Evolutionary conservation across 208 protist species (phyloP).

Genomic region (Wallacemonas sp.): DNA sequence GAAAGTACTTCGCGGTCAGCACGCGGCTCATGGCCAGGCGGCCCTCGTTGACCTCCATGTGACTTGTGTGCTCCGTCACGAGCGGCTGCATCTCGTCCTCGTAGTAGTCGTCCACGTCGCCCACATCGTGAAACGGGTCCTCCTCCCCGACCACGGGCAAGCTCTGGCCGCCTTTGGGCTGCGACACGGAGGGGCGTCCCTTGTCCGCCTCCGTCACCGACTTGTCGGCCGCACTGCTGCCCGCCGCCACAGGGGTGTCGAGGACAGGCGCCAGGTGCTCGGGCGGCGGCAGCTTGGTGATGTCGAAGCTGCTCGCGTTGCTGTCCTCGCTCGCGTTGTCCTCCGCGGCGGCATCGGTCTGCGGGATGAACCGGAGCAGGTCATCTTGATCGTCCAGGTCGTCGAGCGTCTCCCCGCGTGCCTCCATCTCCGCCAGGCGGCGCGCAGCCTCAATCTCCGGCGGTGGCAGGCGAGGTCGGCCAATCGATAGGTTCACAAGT

Average conservation of each 20-base stretch:
- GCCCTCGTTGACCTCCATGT: slow-evolving; percentile 29
- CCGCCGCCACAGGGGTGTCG: background rate
- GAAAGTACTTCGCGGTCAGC: slow-evolving; percentile 67
- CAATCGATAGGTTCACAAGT: slow-evolving; percentile 82
- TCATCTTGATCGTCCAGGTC: slow-evolving; percentile 17
- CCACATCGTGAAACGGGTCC: slow-evolving; percentile 32
- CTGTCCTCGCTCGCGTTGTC: background rate
- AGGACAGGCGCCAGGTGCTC: slow-evolving; percentile 1
- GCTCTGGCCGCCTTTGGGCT: background rate
- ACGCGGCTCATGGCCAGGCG: slow-evolving; percentile 73
- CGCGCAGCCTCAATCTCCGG: slow-evolving; percentile 27
- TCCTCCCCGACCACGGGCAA: slow-evolving; percentile 5
- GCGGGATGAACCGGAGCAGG: background rate
- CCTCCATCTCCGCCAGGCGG: background rate
- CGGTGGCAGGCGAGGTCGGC: slow-evolving; percentile 48
- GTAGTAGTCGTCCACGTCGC: slow-evolving; percentile 48
- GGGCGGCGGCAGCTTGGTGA: slow-evolving; percentile 2
- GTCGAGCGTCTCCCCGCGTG: slow-evolving; percentile 19
- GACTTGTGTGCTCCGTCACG: slow-evolving; percentile 35
- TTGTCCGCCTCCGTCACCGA: no score
- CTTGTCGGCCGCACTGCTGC: no score
- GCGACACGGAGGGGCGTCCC: background rate
- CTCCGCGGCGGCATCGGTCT: slow-evolving; percentile 7
- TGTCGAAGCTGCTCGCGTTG: slow-evolving; percentile 3
- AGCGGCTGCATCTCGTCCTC: slow-evolving; percentile 57